Percentiles rank a stretch among this genome's conserved stretches.
Conservation (phyloP, 2,329 filamentous ascomycete genomes). For the Fusarium stilboides region DNA sequence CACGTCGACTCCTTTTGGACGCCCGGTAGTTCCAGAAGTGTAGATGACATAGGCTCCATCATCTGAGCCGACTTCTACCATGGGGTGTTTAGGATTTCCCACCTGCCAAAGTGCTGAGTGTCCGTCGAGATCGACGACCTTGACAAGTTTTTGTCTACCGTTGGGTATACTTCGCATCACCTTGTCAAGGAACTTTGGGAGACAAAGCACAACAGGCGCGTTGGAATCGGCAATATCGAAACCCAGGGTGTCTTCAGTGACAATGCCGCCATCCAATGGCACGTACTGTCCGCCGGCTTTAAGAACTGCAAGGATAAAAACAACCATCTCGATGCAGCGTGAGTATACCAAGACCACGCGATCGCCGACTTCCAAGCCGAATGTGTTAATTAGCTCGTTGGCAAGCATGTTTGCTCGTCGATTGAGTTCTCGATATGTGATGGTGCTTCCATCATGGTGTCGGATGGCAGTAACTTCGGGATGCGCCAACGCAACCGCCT, state of each 20-base stretch:
- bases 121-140: slow-evolving; percentile 30
- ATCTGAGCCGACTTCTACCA: slow-evolving; percentile 22
- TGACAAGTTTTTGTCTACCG: slow-evolving; percentile 11
- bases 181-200: slow-evolving; percentile 39
- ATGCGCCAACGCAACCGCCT: slow-evolving; percentile 40
- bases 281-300: slow-evolving; percentile 40
- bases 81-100: slow-evolving; percentile 26
- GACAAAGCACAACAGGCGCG: slow-evolving; percentile 26
- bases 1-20: slow-evolving; percentile 40
- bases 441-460: slow-evolving; percentile 39
- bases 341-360: slow-evolving; percentile 42
- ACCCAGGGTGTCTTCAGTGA: slow-evolving; percentile 35
- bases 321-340: slow-evolving; percentile 39
- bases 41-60: slow-evolving; percentile 42
- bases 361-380: slow-evolving; percentile 28
- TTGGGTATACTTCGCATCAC: slow-evolving; percentile 30
- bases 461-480: slow-evolving; percentile 28
- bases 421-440: slow-evolving; percentile 38
- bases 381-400: slow-evolving; percentile 27
- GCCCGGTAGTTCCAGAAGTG: slow-evolving; percentile 36
- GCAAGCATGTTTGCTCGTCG: slow-evolving; percentile 39
- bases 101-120: slow-evolving; percentile 21
- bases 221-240: slow-evolving; percentile 39
- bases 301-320: slow-evolving; percentile 39
- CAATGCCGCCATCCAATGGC: slow-evolving; percentile 35